Base-by-base conservation (phyloP, 768 basidiomycete species). In the Gautieria morchelliformis region DNA sequence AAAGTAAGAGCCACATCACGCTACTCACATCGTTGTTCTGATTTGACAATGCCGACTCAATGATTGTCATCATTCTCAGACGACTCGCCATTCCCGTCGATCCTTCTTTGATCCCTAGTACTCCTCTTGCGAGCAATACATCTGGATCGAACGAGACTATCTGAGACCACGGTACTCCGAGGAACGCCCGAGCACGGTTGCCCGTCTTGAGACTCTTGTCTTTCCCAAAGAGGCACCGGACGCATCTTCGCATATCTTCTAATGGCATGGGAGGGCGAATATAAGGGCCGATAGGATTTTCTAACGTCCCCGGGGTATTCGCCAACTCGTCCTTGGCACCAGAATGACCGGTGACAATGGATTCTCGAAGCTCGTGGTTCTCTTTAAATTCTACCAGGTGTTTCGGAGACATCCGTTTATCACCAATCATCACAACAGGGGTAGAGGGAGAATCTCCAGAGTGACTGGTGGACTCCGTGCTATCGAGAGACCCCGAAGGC, bases 141-240 rank as follows among this genome's bases (percentile, higher is more conserved):
- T 57, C 56, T 15, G 56, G 56, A 49, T 57, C 56, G 35, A 47
- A 50, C 1, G 56, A 47, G 35, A 57, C 56, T 14, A 57, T 57
- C n/a, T 47, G 32, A 48, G 56, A 57, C 56, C 56, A 57, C 8
- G 56, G 37, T n/a, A 57, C 22, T 10, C 56, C 56, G 32, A 57
- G 47, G 33, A 57, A 57, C 8, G 56, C 56, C 33, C 56, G 45
- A 57, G 56, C 56, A 48, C 47, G 56, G n/a, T 57, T 57, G 1
- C 56, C 56, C 7, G 56, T 57, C 30, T 57, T 57, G 17, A 57
- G 47, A 50, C 56, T 57, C 35, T 57, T 57, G 35, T 57, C 56
- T 41, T 57, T 57, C 10, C 56, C 56, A n/a, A 57, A 50, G 15
- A 57, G 56, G 48, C 56, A 57, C 14, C 56, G 42, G 14, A 57